Evolutionary conservation across 495 filamentous ascomycete genomes (phyloP), one percentile per base, ranked within the genome.

Genomic region (Xylaria flabelliformis): DNA sequence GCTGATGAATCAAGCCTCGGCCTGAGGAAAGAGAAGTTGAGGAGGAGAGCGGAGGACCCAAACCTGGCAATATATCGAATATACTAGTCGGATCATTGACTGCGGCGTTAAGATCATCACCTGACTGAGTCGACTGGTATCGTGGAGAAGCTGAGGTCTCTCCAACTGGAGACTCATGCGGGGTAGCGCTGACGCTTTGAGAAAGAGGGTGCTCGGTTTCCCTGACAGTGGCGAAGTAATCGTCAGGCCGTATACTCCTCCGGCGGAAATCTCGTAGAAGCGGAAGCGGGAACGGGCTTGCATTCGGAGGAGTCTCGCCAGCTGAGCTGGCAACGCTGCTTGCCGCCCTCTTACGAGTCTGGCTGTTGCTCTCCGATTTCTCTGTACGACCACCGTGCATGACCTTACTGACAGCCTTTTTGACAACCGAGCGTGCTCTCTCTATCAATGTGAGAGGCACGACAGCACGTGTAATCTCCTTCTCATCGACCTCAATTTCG

Each of bases 401-500:
- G 58, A 92, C 84, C 74, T 88, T 90, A 24, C 81, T 84, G 4
- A 89, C 84, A 69, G 89, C 85, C 76, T 91, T 92, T 81, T 91
- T 92, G 72, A 94, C 82, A 8, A 85, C 88, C 17, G 89, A 91
- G 51, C 86, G 85, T 62, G 92, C 88, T 42, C 93, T 90, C 77
- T 97, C 92, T 8, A 99, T 86, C 72, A 98, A 89, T 5, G 91
- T 94, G 48, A 98, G 89, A 62, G 93, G 94, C 21, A 96, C 91
- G 72, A 99, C 97, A 64, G 96, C 97, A 53, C 88, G 89, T 34
- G 93, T 93, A 71, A 99, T 90, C 80, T 99, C 96, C 75, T 91
- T 90, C 65, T 91, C 92, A 17, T 96, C 94, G 61, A 99, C 93
- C 78, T 97, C 92, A 74, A 99, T 98, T 83, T 90, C 93, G 81